Conservation (phyloP, 805 yeast genomes). For the Groenewaldozyma salmanticensis region DNA sequence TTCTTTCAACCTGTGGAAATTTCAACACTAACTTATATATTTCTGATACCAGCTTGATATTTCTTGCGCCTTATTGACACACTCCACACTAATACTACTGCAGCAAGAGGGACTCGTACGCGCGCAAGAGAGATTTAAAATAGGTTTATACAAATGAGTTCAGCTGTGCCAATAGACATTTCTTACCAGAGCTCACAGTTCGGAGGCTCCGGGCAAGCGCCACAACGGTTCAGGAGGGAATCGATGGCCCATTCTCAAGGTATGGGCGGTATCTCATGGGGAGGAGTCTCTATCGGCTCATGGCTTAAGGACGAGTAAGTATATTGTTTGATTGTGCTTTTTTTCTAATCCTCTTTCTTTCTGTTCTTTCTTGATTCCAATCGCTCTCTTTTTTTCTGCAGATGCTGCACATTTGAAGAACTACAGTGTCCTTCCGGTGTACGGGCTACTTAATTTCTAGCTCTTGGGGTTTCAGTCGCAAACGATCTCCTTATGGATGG, state of each 20-base stretch:
- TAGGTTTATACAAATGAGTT: conserved; percentile 1
- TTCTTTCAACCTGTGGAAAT: too few relatives aligned
- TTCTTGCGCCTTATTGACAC: too few relatives aligned
- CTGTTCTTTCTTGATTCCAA: not conserved
- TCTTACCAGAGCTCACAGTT: conserved; percentile 26
- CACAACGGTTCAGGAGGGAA: conserved; percentile 63
- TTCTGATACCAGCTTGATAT: too few relatives aligned
- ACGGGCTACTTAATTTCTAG: too few relatives aligned
- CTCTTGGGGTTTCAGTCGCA: too few relatives aligned
- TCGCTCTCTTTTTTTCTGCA: conserved; percentile 2
- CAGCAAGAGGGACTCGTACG: too few relatives aligned
- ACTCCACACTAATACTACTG: too few relatives aligned
- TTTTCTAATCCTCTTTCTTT: not conserved
- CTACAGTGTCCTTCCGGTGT: too few relatives aligned
- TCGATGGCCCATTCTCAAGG: conserved; percentile 94
- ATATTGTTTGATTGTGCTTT: not conserved
- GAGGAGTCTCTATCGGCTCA: conserved; percentile 86
- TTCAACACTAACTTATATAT: too few relatives aligned
- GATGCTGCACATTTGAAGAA: too few relatives aligned
- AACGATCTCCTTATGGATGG: too few relatives aligned
- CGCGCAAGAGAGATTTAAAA: too few relatives aligned
- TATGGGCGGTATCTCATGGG: conserved; percentile 97
- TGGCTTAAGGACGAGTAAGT: conserved; percentile 83
- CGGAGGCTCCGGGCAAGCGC: conserved; percentile 10
- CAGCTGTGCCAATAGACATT: conserved; percentile 33